Evolutionary conservation across 352 stramenopile species (phyloP).

Genomic region (Globisporangium heterothallicum): DNA sequence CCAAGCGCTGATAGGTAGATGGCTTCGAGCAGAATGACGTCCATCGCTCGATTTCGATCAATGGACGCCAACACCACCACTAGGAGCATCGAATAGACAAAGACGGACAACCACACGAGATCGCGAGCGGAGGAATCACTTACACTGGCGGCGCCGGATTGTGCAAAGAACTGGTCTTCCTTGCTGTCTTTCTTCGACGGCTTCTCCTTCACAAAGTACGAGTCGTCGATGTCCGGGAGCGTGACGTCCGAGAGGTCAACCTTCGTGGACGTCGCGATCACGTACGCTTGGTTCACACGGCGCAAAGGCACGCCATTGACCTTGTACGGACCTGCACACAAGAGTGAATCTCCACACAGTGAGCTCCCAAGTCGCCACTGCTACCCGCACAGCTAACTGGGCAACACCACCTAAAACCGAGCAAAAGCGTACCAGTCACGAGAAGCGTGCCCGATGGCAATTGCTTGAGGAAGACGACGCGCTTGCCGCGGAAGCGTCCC

Average conservation of each 20-base stretch:
- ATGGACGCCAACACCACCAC: too few species aligned
- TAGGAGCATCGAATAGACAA: background rate
- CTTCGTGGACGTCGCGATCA: slow-evolving; percentile 98
- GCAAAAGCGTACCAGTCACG: slow-evolving; percentile 82
- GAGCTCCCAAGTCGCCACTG: too few species aligned
- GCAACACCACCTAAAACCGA: background rate
- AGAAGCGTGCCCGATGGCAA: slow-evolving; percentile 95
- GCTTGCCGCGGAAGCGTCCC: slow-evolving; percentile 97
- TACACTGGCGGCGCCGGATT: slow-evolving; percentile 75
- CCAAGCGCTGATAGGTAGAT: slow-evolving; percentile 85
- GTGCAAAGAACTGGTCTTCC: slow-evolving; percentile 97
- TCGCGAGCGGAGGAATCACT: too few species aligned
- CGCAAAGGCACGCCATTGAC: slow-evolving; percentile 98
- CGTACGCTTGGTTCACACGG: slow-evolving; percentile 98
- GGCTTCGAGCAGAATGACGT: too few species aligned
- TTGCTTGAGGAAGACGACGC: slow-evolving; percentile 98
- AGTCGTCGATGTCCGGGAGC: slow-evolving; percentile 93
- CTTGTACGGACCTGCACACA: slow-evolving; percentile 93
- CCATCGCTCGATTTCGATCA: too few species aligned
- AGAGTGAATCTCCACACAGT: background rate
- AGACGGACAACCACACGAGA: background rate
- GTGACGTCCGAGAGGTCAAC: slow-evolving; percentile 92
- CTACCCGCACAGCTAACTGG: too few species aligned
- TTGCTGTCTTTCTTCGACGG: slow-evolving; percentile 85
- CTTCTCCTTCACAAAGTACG: slow-evolving; percentile 96